Evolutionary conservation across 768 basidiomycete genomes (phyloP).

Genomic region (Sporobolomyces phaffii): DNA sequence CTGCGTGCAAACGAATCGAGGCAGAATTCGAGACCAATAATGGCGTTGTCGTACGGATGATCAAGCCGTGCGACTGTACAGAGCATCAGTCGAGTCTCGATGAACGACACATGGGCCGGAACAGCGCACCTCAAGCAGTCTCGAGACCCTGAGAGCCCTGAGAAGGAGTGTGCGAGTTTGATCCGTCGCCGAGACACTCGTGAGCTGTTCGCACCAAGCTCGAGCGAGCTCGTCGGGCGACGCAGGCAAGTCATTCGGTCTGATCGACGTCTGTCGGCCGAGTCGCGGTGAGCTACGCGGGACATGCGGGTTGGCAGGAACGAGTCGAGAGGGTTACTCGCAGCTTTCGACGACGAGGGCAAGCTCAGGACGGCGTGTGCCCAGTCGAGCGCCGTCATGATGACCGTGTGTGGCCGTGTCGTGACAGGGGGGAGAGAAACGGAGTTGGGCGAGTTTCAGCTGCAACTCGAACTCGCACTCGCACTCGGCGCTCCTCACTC

Average conservation of each 20-base stretch:
- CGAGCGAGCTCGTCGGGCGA: neutral
- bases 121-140: neutral
- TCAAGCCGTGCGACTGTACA: neutral
- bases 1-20: slow-evolving; percentile 5
- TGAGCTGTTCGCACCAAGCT: neutral
- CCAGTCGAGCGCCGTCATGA: slow-evolving; percentile 6
- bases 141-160: neutral
- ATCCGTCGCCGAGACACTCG: neutral
- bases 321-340: neutral
- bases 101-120: neutral
- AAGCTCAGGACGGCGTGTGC: neutral
- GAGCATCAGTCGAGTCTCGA: neutral
- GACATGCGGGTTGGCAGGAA: neutral
- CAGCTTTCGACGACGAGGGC: neutral
- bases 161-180: neutral
- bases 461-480: too few species aligned
- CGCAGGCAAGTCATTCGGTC: neutral
- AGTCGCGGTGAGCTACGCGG: neutral
- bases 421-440: neutral
- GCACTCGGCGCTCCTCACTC: too few species aligned
- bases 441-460: neutral
- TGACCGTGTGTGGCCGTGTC: neutral
- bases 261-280: neutral
- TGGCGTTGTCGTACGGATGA: neutral
- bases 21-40: slow-evolving; percentile 4